Conservation (phyloP, 2,329 filamentous ascomycete species). For the Fusarium sp. region DNA sequence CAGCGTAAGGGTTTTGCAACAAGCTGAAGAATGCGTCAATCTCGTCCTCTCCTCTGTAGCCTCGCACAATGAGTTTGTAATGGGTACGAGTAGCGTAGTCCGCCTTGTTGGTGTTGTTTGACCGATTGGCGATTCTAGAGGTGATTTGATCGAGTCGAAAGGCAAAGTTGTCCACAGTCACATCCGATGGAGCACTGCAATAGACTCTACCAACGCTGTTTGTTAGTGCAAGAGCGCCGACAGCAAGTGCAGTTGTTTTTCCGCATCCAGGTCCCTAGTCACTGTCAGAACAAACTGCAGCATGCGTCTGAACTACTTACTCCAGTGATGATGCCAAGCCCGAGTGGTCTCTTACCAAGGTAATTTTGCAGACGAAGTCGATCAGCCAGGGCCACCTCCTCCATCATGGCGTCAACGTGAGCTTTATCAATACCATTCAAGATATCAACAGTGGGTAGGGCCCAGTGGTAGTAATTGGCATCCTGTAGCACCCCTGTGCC, state of each 20-base stretch:
- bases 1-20: neutral
- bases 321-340: constrained; percentile 22
- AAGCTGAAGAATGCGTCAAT: neutral
- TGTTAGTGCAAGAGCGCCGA: constrained; percentile 7
- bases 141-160: neutral
- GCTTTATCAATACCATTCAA: neutral
- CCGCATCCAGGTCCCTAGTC: constrained; percentile 28
- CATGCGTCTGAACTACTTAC: constrained; percentile 8
- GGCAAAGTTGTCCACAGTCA: constrained; percentile 13
- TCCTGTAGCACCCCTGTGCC: neutral
- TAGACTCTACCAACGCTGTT: constrained; percentile 10
- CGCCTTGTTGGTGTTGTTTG: neutral
- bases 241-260: constrained; percentile 16
- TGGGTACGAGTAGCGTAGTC: neutral
- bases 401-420: constrained; percentile 2
- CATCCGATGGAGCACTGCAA: constrained; percentile 14
- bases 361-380: constrained; percentile 22
- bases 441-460: constrained; percentile 12
- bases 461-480: neutral
- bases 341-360: constrained; percentile 11
- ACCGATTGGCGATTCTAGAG: neutral
- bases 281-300: neutral
- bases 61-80: constrained; percentile 10
- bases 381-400: constrained; percentile 2
- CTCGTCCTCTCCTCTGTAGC: neutral